These are phyloP conservation scores for Clarireedia sp. DNA, from an alignment of 2,329 filamentous ascomycete species.

Conservation along the genomic window DNA sequence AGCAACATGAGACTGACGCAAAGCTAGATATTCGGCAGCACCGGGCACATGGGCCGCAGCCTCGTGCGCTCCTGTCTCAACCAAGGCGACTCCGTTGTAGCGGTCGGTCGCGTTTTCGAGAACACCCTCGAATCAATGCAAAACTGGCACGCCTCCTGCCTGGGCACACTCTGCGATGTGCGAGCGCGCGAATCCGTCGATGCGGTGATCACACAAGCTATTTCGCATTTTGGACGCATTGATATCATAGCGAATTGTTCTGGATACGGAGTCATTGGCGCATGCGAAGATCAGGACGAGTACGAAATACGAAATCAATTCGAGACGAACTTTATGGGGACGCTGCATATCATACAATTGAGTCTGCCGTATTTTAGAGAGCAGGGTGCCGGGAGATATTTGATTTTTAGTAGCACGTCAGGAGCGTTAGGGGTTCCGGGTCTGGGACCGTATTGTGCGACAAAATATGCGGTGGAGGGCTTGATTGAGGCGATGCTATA, in stretches of 20 bases:
- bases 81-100: conserved; percentile 75
- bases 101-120: conserved; percentile 77
- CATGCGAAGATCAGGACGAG: conserved; percentile 95
- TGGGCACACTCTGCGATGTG: conserved; percentile 85
- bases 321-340: conserved; percentile 96
- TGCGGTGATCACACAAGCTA: conserved; percentile 59
- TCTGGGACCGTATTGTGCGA: conserved; percentile 88
- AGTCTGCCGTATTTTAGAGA: conserved; percentile 81
- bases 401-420: conserved; percentile 90
- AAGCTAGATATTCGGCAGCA: conserved; percentile 77
- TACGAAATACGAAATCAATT: conserved; percentile 93
- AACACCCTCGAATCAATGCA: conserved; percentile 66
- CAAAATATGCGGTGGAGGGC: conserved; percentile 94
- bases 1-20: not conserved
- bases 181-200: conserved; percentile 71
- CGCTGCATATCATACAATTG: conserved; percentile 83
- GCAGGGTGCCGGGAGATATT: conserved; percentile 68
- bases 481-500: conserved; percentile 95
- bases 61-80: conserved; percentile 75
- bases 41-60: conserved; percentile 92
- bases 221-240: conserved; percentile 69
- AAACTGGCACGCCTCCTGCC: conserved; percentile 60
- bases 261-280: conserved; percentile 89
- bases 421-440: conserved; percentile 92
- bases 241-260: conserved; percentile 92